Evolutionary conservation across 805 yeast genomes (phyloP), one percentile per base, ranked within the genome.

Genomic region (Ogataea populi-albae): DNA sequence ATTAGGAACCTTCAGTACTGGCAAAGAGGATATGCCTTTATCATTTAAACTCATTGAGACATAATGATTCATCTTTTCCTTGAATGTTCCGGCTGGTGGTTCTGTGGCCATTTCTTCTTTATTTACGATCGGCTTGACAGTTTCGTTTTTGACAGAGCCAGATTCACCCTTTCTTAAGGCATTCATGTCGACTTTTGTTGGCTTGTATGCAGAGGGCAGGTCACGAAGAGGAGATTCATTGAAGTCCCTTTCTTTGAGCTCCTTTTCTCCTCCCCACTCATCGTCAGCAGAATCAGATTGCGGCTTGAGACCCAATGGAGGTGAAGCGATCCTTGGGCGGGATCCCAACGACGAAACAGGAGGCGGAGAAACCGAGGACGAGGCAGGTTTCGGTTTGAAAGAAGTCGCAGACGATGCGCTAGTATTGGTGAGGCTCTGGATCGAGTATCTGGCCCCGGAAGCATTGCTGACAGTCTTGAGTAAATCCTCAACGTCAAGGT

Each of bases 401-500:
- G 7, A 27, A 23, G 49, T 19, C 12, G 50, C 31, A 8, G 49
- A 19, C n/a, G 48, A 31, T 12, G 47, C 38, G 10, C 31, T 22
- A 11, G 39, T 38, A 15, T 43, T 45, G 6, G 55, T 27, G 30
- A 62, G 38, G 23, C 54, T 42, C 52, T 78, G 86, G 37, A 77
- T 75, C 4, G 93, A 81, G 65, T 93, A 93, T 55, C 95, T 80
- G 12, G 98, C 96, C 52, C 98, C 98, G 2, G 98, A 85, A 22
- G 98, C 96, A 47, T 86, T 83, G 46, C 86, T 79, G 32, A 93
- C 79, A 46, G 86, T 80, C 28, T 77, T 70, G 48, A 87, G 60
- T 39, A 93, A 74, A 41, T 84, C 94, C 17, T 71, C 71, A 28
- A 84, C 83, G 50, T 86, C 85, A 57, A 94, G 71, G 60, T 93